Percentiles rank a stretch among this genome's conserved stretches.
Evolutionary conservation across 202 grass and related monocot species (phyloP).

Genomic region (Panicum virgatum): DNA sequence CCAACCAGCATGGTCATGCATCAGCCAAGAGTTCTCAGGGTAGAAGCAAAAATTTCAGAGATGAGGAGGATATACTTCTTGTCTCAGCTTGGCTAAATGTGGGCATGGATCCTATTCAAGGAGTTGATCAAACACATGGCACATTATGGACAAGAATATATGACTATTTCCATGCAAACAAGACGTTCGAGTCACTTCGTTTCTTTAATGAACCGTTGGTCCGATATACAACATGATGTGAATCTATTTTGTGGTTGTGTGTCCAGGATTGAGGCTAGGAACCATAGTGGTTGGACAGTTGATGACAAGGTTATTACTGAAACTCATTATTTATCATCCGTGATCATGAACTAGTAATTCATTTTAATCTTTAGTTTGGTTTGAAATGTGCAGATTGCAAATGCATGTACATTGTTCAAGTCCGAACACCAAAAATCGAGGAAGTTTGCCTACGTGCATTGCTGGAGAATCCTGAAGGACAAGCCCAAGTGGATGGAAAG

Average conservation of each 20-base stretch:
- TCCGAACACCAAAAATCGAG: neutral
- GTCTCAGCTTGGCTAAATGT: no score
- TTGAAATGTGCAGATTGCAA: neutral
- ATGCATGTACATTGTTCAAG: neutral
- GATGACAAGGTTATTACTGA: constrained; percentile 4
- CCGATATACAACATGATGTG: no score
- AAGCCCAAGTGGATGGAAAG: constrained; percentile 13
- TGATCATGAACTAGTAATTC: neutral
- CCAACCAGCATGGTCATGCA: neutral
- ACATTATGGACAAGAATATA: no score
- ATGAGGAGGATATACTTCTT: neutral
- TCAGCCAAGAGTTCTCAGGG: neutral
- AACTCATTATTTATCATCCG: neutral
- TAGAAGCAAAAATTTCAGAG: neutral
- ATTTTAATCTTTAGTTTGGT: neutral
- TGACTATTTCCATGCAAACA: no score
- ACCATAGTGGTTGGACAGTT: neutral
- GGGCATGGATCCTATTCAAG: no score
- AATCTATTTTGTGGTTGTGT: neutral
- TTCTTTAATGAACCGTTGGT: no score
- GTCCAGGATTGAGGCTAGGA: neutral
- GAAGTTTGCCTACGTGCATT: neutral
- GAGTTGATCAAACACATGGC: no score
- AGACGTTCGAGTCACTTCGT: no score
- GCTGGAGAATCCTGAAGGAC: neutral